Conservation (phyloP, 345 rosid genomes). For the Nephelium lappaceum region DNA sequence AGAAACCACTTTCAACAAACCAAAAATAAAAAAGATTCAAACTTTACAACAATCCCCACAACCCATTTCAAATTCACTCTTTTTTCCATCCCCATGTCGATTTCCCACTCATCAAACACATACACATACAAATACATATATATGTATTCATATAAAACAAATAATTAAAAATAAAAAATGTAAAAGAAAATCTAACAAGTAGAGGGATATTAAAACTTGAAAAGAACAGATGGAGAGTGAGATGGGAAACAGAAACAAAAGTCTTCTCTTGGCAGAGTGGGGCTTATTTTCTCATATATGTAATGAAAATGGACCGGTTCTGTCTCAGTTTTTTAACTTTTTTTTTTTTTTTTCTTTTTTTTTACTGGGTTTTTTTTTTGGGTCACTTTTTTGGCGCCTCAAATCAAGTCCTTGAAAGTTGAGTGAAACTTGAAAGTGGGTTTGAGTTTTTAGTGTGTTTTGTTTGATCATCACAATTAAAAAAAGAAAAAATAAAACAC, state of each 20-base stretch:
- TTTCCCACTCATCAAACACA: slow-evolving; percentile 14
- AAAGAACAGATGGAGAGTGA: not conserved
- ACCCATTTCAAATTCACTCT: slow-evolving; percentile 16
- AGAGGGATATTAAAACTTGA: not conserved
- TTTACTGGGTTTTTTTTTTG: not conserved
- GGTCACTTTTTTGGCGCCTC: slow-evolving; percentile 1
- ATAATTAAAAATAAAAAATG: not conserved
- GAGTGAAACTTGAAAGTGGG: not conserved
- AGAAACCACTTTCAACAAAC: not conserved
- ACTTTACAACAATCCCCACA: slow-evolving; percentile 12
- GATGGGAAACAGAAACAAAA: not conserved
- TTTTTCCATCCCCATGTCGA: slow-evolving; percentile 12
- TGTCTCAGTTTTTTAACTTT: not conserved
- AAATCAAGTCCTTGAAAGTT: not conserved
- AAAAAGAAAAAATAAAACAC: not conserved
- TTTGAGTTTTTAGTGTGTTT: not conserved
- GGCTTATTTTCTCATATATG: not conserved
- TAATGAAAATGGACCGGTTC: not conserved
- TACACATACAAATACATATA: not conserved
- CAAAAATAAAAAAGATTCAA: not conserved
- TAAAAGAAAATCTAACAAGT: slow-evolving; percentile 22
- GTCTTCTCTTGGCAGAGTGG: not conserved
- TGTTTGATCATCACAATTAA: not conserved
- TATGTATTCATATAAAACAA: not conserved
- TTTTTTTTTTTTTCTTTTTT: not conserved